Evolutionary conservation across 805 yeast genomes (phyloP), one percentile per base, ranked within the genome.

Genomic region (Starmerella apicola): DNA sequence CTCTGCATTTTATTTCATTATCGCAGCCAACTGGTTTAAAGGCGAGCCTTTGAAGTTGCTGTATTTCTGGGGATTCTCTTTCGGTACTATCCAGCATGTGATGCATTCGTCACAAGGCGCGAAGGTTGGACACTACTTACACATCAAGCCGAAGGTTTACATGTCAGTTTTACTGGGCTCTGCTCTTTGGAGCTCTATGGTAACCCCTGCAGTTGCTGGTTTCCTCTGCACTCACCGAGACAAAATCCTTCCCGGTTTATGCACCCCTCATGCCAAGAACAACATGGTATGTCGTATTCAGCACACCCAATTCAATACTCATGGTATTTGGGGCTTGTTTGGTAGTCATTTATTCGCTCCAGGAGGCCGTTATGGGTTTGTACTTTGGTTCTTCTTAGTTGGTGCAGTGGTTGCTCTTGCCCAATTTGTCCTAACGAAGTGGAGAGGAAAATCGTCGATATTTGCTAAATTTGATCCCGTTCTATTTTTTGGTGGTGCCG

Each of bases 251-350:
- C 7, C 7, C 10, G 26, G 26, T 7, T 8, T 23, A 8, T 23
- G 26, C 26, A 23, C 26, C 12, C 10, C 7, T 8, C 10, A 23
- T 23, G 26, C 26, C 12, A 12, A 8, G 7, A 23, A 23, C 12
- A 23, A 23, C 26, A 23, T 23, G 26, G 12, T 12, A 8, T 23
- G 26, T 12, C 26, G 26, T 23, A 8, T 12, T 23, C 26, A 23
- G 12, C 10, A 8, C 26, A 23, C 26, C 7, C 12, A 68, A 52
- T 74, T 62, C 58, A 63, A 68, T 30, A 71, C 81, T 2, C 69
- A 78, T 1, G 65, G 76, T 18, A 56, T 73, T 37, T 77, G 81
- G 81, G 82, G 81, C 41, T 51, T 63, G 4, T 67, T 76, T 50
- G 81, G 81, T 3, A 67, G 30, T 66, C 73, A 48, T 23, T 23